These are phyloP conservation scores for Eremochloa ophiuroides DNA, from an alignment of 176 grass and related monocot species.

Conservation along the genomic window DNA sequence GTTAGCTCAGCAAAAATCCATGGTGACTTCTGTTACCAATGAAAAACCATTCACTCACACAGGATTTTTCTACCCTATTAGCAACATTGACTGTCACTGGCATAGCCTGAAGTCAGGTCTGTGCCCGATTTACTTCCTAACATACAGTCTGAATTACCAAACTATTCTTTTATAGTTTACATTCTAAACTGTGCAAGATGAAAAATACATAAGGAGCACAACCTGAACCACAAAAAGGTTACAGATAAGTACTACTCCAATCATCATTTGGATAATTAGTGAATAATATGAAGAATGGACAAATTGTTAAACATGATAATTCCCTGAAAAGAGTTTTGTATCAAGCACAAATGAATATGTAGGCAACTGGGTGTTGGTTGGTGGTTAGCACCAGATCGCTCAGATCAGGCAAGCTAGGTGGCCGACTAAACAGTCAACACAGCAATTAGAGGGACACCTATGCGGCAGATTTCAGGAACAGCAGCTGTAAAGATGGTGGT, in stretches of 20 bases:
- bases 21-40: background rate
- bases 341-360: background rate
- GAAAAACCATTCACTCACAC: background rate
- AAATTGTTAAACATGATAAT: background rate
- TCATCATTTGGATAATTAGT: background rate
- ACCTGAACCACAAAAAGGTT: background rate
- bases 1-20: background rate
- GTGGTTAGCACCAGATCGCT: background rate
- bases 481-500: background rate
- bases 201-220: background rate
- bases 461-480: background rate
- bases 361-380: background rate
- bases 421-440: background rate
- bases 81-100: background rate
- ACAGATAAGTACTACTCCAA: background rate
- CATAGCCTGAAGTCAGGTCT: background rate
- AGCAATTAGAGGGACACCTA: background rate
- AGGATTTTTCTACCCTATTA: background rate
- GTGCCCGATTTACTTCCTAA: background rate
- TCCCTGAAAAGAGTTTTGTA: background rate
- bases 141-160: background rate
- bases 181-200: background rate
- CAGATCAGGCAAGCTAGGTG: background rate
- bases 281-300: background rate
- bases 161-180: background rate